Percentiles rank a stretch among this genome's conserved stretches.
Conservation (phyloP, 352 stramenopile species). For the Globisporangium nagaii region DNA sequence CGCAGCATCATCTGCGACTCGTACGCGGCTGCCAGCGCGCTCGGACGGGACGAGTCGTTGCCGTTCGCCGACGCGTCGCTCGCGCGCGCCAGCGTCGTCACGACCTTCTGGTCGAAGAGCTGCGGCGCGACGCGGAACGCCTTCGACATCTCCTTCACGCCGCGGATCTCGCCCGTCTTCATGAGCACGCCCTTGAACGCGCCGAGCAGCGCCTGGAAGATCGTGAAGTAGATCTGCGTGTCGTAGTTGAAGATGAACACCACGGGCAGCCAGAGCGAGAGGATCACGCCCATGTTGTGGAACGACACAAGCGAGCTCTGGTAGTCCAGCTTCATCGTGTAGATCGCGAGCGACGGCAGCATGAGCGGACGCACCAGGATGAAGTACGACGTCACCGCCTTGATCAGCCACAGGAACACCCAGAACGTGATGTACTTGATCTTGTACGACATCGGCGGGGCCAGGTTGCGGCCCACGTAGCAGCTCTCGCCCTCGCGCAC, state of each 20-base stretch:
- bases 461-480: slow-evolving; percentile 67
- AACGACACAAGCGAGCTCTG: slow-evolving; percentile 65
- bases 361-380: slow-evolving; percentile 60
- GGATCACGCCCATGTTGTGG: slow-evolving; percentile 66
- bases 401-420: slow-evolving; percentile 48
- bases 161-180: slow-evolving; percentile 71
- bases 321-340: slow-evolving; percentile 65
- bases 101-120: slow-evolving; percentile 76
- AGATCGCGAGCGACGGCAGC: slow-evolving; percentile 63
- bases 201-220: slow-evolving; percentile 62
- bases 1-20: slow-evolving; percentile 80
- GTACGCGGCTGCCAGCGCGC: slow-evolving; percentile 45
- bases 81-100: slow-evolving; percentile 51
- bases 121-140: slow-evolving; percentile 67
- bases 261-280: slow-evolving; percentile 59
- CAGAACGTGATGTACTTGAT: slow-evolving; percentile 69
- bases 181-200: slow-evolving; percentile 64
- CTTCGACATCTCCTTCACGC: slow-evolving; percentile 69
- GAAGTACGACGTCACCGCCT: slow-evolving; percentile 61
- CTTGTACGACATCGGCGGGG: slow-evolving; percentile 44
- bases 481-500: slow-evolving; percentile 65
- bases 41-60: slow-evolving; percentile 37
- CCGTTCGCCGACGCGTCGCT: slow-evolving; percentile 44
- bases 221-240: slow-evolving; percentile 78
- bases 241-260: slow-evolving; percentile 79